Base-by-base conservation (phyloP, 495 filamentous ascomycete genomes). In the Aspergillus affinis region DNA sequence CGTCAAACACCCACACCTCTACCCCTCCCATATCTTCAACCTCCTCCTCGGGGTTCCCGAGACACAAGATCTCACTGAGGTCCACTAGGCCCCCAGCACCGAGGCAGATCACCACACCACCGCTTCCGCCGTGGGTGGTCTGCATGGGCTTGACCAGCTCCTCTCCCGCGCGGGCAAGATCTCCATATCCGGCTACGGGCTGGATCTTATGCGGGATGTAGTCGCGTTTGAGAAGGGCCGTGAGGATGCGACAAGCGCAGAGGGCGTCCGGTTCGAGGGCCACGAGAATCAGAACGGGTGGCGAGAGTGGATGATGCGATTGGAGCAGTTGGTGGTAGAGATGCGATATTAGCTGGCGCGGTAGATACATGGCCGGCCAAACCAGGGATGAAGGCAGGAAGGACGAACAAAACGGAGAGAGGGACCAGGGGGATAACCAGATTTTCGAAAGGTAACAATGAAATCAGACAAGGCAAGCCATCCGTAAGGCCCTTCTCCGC, bases 181-280 rank as follows among this genome's bases (percentile, higher is more conserved):
- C 94, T 62, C 85, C 87, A 86, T 97, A 97, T 32, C 94, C 94
- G 17, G 89, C 84, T 41, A 98, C 87, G 5, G 95, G 94, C 65
- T 96, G 90, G 61, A 98, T 96, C 80, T 96, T 97, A 76, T 98
- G 93, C n/a, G 88, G 88, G 63, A 98, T 95, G 70, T 93, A 98
- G 80, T 98, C 94, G 79, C 91, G 89, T 78, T 93, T 97, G 53
- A 98, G 81, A 18, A 98, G 82, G 15, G 86, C 82, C 1, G 94
- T 94, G 17, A 98, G 84, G 56, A 98, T 98, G 54, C 93, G 92
- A 67, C 91, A 93, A 54, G 93, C 95, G 76, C 94, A 98, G 41
- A 98, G 86, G 54, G 93, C 90, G 79, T 98, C 94, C 49, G 93
- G 91, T 71, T 97, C 94, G 68, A 98, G 88, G 30, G 93, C 90